phyloP scores from a whole-genome alignment of 176 grass and related monocot species.

The Elaeis guineensis region DNA sequence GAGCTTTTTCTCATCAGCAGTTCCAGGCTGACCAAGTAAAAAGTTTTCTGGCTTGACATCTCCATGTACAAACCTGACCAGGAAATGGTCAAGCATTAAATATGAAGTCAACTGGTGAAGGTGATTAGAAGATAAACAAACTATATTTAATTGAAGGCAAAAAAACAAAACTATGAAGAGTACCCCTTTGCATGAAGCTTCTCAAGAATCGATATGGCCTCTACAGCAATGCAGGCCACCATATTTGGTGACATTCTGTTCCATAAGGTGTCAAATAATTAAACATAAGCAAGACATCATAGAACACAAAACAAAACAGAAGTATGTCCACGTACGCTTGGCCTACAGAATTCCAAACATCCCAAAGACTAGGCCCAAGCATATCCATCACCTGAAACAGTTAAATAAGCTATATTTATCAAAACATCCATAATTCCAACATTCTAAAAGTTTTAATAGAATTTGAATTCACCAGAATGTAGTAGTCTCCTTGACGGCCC shows the following conservation, averaged over 20 bases:
- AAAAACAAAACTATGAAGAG: slow-evolving; percentile 5
- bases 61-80: slow-evolving; percentile 94
- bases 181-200: slow-evolving; percentile 95
- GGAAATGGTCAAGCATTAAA: slow-evolving; percentile 13
- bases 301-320: background rate
- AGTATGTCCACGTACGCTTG: slow-evolving; percentile 60
- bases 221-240: slow-evolving; percentile 95
- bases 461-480: slow-evolving; percentile 64
- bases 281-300: background rate
- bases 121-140: background rate
- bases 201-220: slow-evolving; percentile 95
- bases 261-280: background rate
- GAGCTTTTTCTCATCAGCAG: slow-evolving; percentile 95
- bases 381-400: slow-evolving; percentile 96
- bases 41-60: slow-evolving; percentile 99
- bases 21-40: slow-evolving; percentile 88
- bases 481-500: slow-evolving; percentile 93
- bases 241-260: slow-evolving; percentile 81
- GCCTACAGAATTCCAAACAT: slow-evolving; percentile 95
- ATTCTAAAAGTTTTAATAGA: too few relatives aligned
- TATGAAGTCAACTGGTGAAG: background rate
- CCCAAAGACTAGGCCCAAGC: slow-evolving; percentile 95
- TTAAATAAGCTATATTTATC: slow-evolving; percentile 1
- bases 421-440: background rate
- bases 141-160: background rate